Base-by-base conservation (phyloP, 306 rosid genomes). In the peach (Prunus persica) region DNA sequence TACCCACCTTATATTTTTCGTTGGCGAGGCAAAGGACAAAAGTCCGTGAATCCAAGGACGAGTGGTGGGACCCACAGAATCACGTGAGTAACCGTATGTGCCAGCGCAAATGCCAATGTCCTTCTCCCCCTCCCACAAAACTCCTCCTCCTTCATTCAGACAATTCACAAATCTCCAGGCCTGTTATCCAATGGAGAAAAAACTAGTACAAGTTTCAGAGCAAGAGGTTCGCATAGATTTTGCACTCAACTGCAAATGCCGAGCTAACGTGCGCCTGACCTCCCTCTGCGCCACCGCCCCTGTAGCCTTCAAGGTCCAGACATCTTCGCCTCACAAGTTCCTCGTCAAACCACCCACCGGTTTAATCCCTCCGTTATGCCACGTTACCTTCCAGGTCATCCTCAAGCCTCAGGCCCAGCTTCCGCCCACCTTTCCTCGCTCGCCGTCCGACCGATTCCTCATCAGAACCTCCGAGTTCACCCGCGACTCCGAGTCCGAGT, bases 261-360 rank as follows among this genome's bases (percentile, higher is more conserved):
- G 96, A 68, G 77, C 96, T 79, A 87, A 86, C 63, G 84, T 90
- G 32, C 80, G 70, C 64, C 89, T 92, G 18, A 71, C 78, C 9
- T 92, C 93, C 4, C 84, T 84, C 0, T 32, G 46, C 80, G 47
- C 84, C 60, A 75, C 86, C 76, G 12, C 80, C 64, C 75, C 87
- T 0, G 69, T 90, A 12, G 91, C 93, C 57, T 92, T 92, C 90
- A 92, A 88, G 78, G 84, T 92, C 84, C 96, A 87, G 74, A 92
- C 96, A 75, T 92, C 93, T 16, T 88, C 93, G 0, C 91, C 93
- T 12, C 64, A 86, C 80, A 92, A 90, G 66, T 92, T 90, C 86
- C 83, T 87, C 55, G 93, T 92, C n/a, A 92, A 87, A 79, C 97
- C 96, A 0, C 88, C 97, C 9, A 80, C 62, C 67, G 93, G 91